These are phyloP conservation scores for Aspergillus sclerotialis DNA, from an alignment of 2,329 filamentous ascomycete genomes.

Conservation along the genomic window DNA sequence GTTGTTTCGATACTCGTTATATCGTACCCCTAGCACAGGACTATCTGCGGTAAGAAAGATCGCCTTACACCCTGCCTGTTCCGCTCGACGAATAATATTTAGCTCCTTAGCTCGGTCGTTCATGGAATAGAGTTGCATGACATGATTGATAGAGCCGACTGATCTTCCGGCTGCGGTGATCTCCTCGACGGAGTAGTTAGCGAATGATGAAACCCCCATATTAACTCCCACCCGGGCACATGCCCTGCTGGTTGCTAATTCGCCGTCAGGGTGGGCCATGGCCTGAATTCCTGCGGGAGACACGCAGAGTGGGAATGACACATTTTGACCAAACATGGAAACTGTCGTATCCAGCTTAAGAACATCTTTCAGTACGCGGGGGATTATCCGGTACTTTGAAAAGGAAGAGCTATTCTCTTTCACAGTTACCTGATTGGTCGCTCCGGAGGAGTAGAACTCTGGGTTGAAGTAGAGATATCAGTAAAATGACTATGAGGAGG, in stretches of 20 bases:
- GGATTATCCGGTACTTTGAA: conserved; percentile 42
- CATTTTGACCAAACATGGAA: conserved; percentile 35
- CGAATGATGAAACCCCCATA: conserved; percentile 45
- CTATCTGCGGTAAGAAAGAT: conserved; percentile 50
- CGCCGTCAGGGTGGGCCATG: conserved; percentile 47
- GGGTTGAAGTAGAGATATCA: too few relatives aligned
- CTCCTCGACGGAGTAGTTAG: conserved; percentile 41
- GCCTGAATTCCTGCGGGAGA: conserved; percentile 48
- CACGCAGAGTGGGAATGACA: conserved; percentile 47
- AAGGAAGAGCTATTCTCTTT: conserved; percentile 48
- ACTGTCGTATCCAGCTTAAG: conserved; percentile 37
- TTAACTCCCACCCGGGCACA: conserved; percentile 34
- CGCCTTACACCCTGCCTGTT: conserved; percentile 38
- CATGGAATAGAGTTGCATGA: conserved; percentile 21
- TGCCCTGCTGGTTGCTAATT: conserved; percentile 44
- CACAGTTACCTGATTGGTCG: conserved; percentile 31
- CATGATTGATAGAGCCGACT: conserved; percentile 13
- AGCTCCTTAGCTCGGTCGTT: conserved; percentile 17
- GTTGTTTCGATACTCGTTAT: conserved; percentile 48
- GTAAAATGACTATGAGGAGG: too few relatives aligned
- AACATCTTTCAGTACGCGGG: conserved; percentile 38
- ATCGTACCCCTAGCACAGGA: conserved; percentile 46
- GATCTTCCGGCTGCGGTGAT: conserved; percentile 29
- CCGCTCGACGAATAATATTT: conserved; percentile 21
- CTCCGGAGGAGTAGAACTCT: conserved; percentile 54